phyloP scores from a whole-genome alignment of 192 early-diverging fungal genomes.

The Phycomyces nitens region DNA sequence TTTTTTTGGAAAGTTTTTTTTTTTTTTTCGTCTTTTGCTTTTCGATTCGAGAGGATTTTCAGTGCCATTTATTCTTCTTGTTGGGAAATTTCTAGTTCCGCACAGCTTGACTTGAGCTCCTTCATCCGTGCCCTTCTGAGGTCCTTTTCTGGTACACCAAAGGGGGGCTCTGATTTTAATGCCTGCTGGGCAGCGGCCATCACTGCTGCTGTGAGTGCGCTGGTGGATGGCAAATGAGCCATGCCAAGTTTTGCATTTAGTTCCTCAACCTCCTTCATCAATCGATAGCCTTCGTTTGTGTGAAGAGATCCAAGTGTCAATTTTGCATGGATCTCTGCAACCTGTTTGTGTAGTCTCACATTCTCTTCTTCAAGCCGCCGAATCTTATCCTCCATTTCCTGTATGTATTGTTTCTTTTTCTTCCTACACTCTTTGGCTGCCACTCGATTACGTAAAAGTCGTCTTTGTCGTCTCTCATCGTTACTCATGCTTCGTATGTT shows the following conservation, averaged over 20 bases:
- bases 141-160: background rate
- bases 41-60: too few species aligned
- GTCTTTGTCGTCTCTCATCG: constrained; percentile 72
- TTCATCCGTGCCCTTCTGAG: background rate
- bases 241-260: constrained; percentile 65
- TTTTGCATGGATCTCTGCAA: constrained; percentile 67
- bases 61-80: too few species aligned
- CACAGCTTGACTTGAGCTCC: background rate
- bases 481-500: constrained; percentile 46
- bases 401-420: constrained; percentile 79
- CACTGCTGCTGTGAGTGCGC: constrained; percentile 24
- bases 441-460: constrained; percentile 71
- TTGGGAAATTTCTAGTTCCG: background rate
- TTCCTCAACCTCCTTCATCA: constrained; percentile 69
- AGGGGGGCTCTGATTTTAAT: background rate
- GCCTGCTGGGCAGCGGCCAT: constrained; percentile 17
- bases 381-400: constrained; percentile 66
- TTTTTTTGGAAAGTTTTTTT: too few species aligned
- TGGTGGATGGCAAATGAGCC: constrained; percentile 18
- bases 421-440: constrained; percentile 83
- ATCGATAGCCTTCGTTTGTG: constrained; percentile 47
- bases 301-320: constrained; percentile 57
- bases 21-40: too few species aligned
- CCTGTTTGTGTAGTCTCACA: constrained; percentile 54
- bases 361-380: constrained; percentile 63